Conservation (phyloP, 805 yeast species). For the Pichia cephalocereana region DNA sequence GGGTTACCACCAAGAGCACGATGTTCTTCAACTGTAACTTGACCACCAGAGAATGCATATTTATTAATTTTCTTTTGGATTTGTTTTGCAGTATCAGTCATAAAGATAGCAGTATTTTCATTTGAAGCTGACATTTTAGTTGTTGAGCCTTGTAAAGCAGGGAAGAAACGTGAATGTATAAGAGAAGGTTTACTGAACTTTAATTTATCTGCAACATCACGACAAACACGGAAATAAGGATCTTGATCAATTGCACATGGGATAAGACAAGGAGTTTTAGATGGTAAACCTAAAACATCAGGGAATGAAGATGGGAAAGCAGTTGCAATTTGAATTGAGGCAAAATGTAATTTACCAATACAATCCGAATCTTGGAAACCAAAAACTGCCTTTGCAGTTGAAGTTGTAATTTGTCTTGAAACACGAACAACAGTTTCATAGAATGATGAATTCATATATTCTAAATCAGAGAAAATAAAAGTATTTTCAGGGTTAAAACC, state of each 20-base stretch:
- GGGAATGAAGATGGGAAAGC: slow-evolving; percentile 97
- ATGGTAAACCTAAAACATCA: slow-evolving; percentile 74
- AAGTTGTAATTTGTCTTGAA: slow-evolving; percentile 89
- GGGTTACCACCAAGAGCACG: slow-evolving; percentile 87
- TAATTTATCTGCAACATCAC: slow-evolving; percentile 94
- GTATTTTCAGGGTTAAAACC: slow-evolving; percentile 95
- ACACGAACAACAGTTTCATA: slow-evolving; percentile 90
- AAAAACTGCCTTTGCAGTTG: slow-evolving; percentile 95
- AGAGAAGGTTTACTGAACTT: slow-evolving; percentile 86
- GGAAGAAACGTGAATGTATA: slow-evolving; percentile 92
- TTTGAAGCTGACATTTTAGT: slow-evolving; percentile 97
- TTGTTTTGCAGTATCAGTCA: slow-evolving; percentile 91
- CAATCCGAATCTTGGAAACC: slow-evolving; percentile 93
- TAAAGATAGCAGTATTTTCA: slow-evolving; percentile 82
- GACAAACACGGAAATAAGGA: slow-evolving; percentile 93
- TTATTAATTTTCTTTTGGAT: slow-evolving; percentile 92
- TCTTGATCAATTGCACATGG: slow-evolving; percentile 99
- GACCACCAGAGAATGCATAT: slow-evolving; percentile 94
- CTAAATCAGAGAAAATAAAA: slow-evolving; percentile 85
- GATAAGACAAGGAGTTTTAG: slow-evolving; percentile 90
- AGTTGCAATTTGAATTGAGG: slow-evolving; percentile 91
- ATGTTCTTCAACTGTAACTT: slow-evolving; percentile 81
- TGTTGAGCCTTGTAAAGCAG: slow-evolving; percentile 93
- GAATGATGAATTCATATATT: slow-evolving; percentile 87
- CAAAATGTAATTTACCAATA: slow-evolving; percentile 92